Evolutionary conservation across 345 rosid species (phyloP).

Genomic region (Lagerstroemia speciosa): DNA sequence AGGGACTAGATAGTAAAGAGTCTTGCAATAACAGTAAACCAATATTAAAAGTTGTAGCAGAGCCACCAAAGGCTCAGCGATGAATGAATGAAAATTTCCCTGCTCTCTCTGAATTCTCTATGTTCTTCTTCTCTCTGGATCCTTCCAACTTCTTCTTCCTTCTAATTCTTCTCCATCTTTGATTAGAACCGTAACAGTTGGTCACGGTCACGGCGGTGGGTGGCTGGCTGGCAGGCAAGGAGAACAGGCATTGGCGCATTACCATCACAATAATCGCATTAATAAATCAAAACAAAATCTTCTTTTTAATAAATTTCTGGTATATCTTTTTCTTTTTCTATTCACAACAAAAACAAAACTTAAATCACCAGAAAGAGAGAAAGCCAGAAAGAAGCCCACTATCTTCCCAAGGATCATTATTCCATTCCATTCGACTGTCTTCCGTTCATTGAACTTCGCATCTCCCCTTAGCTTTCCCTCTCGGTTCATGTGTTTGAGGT

Average conservation of each 20-base stretch:
- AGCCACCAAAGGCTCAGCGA: too few relatives aligned
- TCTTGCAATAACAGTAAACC: too few relatives aligned
- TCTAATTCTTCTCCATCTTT: too few relatives aligned
- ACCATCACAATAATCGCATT: background rate
- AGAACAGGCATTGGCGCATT: background rate
- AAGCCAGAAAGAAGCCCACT: slow-evolving; percentile 1
- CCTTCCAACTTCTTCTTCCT: too few relatives aligned
- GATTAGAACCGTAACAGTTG: too few relatives aligned
- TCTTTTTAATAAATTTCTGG: too few relatives aligned
- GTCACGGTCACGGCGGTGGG: background rate
- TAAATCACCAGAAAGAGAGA: background rate
- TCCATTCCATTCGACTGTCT: background rate
- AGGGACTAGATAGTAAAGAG: too few relatives aligned
- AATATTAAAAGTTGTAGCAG: too few relatives aligned
- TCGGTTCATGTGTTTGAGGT: slow-evolving; percentile 2
- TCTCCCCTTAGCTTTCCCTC: background rate
- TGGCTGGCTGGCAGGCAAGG: background rate
- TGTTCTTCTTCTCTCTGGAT: too few relatives aligned
- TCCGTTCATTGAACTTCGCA: slow-evolving; percentile 2
- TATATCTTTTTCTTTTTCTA: background rate
- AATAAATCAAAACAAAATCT: background rate
- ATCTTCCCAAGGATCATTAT: background rate
- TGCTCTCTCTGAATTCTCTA: too few relatives aligned
- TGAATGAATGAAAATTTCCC: too few relatives aligned
- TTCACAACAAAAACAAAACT: background rate